These are phyloP conservation scores for Chlorencoelia australis DNA, from an alignment of 2,329 filamentous ascomycete species.

Conservation along the genomic window DNA sequence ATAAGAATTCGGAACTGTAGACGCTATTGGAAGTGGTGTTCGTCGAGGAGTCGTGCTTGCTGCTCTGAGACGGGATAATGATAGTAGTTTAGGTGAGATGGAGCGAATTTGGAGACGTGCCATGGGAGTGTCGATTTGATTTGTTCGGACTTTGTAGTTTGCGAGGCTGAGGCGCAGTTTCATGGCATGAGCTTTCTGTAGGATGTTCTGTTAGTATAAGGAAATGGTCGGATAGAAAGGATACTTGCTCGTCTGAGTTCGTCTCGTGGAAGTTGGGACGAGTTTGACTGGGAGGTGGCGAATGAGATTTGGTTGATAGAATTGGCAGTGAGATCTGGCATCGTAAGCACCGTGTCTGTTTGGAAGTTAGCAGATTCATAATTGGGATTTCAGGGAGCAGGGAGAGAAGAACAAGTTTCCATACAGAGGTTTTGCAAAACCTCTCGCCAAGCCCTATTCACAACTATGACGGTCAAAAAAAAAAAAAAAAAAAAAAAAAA, in stretches of 20 bases:
- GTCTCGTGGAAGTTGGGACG: too few species aligned
- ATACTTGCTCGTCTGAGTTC: conserved; percentile 15
- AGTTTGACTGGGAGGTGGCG: too few species aligned
- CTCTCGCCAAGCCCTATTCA: too few species aligned
- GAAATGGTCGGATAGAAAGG: not conserved
- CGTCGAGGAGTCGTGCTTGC: not conserved
- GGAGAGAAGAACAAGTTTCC: too few species aligned
- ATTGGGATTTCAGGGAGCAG: too few species aligned
- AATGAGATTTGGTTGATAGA: too few species aligned
- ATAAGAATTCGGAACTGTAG: not conserved
- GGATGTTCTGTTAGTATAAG: conserved; percentile 2
- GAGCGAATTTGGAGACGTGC: conserved; percentile 42
- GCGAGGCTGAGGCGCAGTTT: conserved; percentile 60
- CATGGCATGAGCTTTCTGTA: conserved; percentile 53
- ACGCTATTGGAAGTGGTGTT: conserved; percentile 2
- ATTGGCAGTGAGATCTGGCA: too few species aligned
- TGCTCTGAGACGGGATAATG: conserved; percentile 6
- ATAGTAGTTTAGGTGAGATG: conserved; percentile 13
- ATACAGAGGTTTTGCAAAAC: too few species aligned
- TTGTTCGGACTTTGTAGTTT: conserved; percentile 65
- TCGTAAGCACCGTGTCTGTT: too few species aligned
- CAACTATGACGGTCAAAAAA: too few species aligned
- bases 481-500: too few species aligned
- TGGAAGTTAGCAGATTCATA: too few species aligned
- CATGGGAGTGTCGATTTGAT: conserved; percentile 58